These are phyloP conservation scores for Ophiosphaerella herpotricha DNA, from an alignment of 2,329 filamentous ascomycete species.

Conservation along the genomic window DNA sequence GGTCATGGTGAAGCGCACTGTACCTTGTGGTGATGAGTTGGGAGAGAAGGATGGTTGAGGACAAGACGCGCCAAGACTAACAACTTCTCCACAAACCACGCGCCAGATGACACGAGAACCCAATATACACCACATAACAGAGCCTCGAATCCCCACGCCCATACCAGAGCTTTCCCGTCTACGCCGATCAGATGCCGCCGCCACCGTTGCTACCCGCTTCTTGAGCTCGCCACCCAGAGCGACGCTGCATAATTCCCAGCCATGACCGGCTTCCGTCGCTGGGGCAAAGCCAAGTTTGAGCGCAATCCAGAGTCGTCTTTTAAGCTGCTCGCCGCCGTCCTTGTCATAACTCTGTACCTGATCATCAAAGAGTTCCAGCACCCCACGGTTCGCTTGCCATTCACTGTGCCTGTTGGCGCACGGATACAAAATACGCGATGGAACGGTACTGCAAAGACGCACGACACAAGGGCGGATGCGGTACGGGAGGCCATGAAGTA, in stretches of 20 bases:
- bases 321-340: slow-evolving; percentile 47
- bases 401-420: slow-evolving; percentile 22
- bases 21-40: slow-evolving; percentile 1
- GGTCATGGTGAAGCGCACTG: slow-evolving; percentile 29
- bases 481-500: slow-evolving; percentile 48
- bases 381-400: slow-evolving; percentile 29
- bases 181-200: slow-evolving; percentile 28
- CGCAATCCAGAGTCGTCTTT: slow-evolving; percentile 49
- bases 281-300: slow-evolving; percentile 44
- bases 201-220: slow-evolving; percentile 16
- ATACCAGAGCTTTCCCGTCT: slow-evolving; percentile 18
- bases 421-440: slow-evolving; percentile 41
- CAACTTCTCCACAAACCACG: not conserved
- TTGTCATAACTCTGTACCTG: slow-evolving; percentile 49
- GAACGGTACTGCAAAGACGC: slow-evolving; percentile 43
- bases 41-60: slow-evolving; percentile 4
- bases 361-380: slow-evolving; percentile 45
- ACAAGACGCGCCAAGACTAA: slow-evolving; percentile 1
- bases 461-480: slow-evolving; percentile 38
- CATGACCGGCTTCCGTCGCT: slow-evolving; percentile 45
- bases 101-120: not conserved
- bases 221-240: slow-evolving; percentile 20
- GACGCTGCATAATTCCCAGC: slow-evolving; percentile 11
- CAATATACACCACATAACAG: not conserved
- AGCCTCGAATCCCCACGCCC: slow-evolving; percentile 1